Conservation (phyloP, 176 grass and related monocot species). For the Carex parvula region DNA sequence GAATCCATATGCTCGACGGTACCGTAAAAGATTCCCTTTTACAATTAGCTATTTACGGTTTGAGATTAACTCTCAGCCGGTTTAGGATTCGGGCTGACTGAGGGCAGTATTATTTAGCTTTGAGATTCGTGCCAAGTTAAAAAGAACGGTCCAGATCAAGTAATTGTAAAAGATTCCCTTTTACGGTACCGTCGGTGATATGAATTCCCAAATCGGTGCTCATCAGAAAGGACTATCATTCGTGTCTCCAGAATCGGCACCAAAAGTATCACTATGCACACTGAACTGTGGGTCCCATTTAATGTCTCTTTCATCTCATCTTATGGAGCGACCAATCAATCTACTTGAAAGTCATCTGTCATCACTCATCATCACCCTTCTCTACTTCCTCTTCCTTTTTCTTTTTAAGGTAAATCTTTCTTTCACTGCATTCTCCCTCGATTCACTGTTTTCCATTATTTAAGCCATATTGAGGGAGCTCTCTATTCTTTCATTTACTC, state of each 20-base stretch:
- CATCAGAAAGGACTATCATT: background rate
- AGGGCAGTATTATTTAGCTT: too few species aligned
- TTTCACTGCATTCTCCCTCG: background rate
- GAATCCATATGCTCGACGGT: too few species aligned
- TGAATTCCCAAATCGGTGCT: background rate
- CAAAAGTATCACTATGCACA: background rate
- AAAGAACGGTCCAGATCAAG: too few species aligned
- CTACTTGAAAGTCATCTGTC: background rate
- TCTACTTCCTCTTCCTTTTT: background rate
- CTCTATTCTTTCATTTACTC: background rate
- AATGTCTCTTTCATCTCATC: background rate
- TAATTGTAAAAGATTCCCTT: too few species aligned
- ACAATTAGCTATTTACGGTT: too few species aligned
- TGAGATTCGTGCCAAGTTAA: too few species aligned
- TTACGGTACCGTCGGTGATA: too few species aligned
- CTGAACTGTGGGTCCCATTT: background rate
- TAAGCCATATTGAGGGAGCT: background rate
- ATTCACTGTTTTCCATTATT: constrained; percentile 7
- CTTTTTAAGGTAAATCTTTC: background rate
- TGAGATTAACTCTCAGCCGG: too few species aligned
- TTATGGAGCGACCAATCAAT: background rate
- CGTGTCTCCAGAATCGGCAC: background rate
- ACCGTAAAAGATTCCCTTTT: too few species aligned
- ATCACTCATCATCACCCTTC: background rate
- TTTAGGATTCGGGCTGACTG: too few species aligned